phyloP scores from a whole-genome alignment of 2,329 filamentous ascomycete species.

The Alternaria metachromatica region DNA sequence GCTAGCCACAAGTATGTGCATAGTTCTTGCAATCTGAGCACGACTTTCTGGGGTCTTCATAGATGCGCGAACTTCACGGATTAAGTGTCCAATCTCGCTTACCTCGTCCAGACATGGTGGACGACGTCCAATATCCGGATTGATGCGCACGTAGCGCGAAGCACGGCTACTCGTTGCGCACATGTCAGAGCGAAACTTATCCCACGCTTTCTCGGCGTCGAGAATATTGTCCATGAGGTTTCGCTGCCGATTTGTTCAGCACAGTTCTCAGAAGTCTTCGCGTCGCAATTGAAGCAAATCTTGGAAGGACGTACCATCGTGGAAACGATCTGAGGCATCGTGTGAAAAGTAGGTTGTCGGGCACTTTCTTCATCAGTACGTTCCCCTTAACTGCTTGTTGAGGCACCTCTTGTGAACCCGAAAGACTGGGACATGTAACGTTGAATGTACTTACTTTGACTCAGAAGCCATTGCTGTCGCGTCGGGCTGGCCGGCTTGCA shows the following conservation, averaged over 20 bases:
- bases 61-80: not conserved
- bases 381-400: not conserved
- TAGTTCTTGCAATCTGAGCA: constrained; percentile 11
- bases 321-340: not conserved
- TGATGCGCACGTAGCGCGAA: constrained; percentile 15
- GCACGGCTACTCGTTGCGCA: not conserved
- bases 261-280: not conserved
- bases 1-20: constrained; percentile 19
- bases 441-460: not conserved
- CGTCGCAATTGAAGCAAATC: not conserved
- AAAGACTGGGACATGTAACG: no score
- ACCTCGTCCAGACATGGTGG: constrained; percentile 15
- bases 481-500: not conserved
- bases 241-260: not conserved
- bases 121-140: constrained; percentile 4
- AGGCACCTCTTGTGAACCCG: no score
- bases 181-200: not conserved
- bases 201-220: constrained; percentile 3
- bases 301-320: not conserved
- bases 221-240: constrained; percentile 3
- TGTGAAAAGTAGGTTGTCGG: not conserved
- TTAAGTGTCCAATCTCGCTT: not conserved
- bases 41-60: not conserved
- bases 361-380: not conserved
- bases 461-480: not conserved